These are phyloP conservation scores for Inga oerstediana DNA, from an alignment of 306 rosid species.

Conservation along the genomic window DNA sequence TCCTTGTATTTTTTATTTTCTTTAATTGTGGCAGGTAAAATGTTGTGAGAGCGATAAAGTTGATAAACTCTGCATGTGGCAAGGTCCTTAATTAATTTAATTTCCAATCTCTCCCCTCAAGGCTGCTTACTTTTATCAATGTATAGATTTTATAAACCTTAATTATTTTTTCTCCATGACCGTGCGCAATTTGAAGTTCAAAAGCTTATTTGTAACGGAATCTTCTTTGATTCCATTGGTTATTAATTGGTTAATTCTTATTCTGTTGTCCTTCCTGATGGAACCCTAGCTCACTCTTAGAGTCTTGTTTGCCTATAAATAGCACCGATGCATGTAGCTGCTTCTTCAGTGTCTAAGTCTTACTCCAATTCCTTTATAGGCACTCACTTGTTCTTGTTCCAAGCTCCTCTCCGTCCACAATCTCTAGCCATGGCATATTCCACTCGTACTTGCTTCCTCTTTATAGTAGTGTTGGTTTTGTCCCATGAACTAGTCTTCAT, in stretches of 20 bases:
- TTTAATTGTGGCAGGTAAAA: no score
- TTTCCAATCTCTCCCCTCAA: neutral
- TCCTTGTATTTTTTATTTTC: no score
- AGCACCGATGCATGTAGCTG: neutral
- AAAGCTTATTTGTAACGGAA: neutral
- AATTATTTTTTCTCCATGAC: neutral
- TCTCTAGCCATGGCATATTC: slow-evolving; percentile 50
- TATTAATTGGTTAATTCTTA: neutral
- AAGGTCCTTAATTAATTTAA: neutral
- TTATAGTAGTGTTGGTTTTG: slow-evolving; percentile 45
- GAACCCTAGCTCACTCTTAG: neutral
- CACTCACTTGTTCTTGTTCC: neutral
- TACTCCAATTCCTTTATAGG: neutral
- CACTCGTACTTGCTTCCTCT: slow-evolving; percentile 42
- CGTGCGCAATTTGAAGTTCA: neutral
- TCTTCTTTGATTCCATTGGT: neutral
- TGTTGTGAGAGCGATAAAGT: neutral
- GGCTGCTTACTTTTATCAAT: neutral
- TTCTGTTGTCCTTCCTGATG: neutral
- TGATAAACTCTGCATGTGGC: neutral
- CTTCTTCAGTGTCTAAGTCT: neutral
- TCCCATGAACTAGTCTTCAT: slow-evolving; percentile 42
- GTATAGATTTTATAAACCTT: neutral
- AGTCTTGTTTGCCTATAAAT: neutral
- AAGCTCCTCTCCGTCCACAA: neutral